Base-by-base conservation (phyloP, 2,329 filamentous ascomycete genomes). In the Pyrenophora graminea region DNA sequence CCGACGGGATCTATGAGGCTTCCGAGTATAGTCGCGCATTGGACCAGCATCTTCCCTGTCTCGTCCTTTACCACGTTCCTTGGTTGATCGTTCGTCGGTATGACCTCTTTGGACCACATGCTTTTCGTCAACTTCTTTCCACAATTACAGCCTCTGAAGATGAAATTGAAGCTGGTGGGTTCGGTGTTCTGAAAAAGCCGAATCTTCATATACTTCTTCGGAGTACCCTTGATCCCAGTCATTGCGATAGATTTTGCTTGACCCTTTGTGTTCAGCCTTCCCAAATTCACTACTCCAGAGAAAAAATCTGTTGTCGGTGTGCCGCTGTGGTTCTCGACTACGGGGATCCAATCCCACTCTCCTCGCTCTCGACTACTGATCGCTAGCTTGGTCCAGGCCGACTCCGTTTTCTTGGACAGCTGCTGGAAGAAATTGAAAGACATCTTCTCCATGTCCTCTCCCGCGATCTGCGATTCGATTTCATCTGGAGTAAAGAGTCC, bases 311-410 rank as follows among this genome's bases (percentile, higher is more conserved):
- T 45, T 15, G 47, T 45, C 37, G 34, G 3, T 2, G 5, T 12
- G 7, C 37, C 41, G 10, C 27, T 44, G 9, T 36, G 17, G 21
- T 45, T 45, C 15, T 45, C 47, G 4, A 45, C 36, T 18, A 50
- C 40, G 6, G 47, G 47, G 18, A 50, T 50, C 47, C 47, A 50
- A 21, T 45, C 36, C 47, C 47, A 50, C 13, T 50, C 47, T 13
- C 41, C 37, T 17, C 47, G 27, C 15, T 45, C 41, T 3, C 34
- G 18, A 36, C 41, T 50, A 21, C 47, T 50, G 30, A 50, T 45
- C 8, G 47, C 47, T 10, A 50, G 15, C 23, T 50, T 50, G 19
- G 47, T 50, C 47, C 47, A 50, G 7, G 47, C 47, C 7, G 17
- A 30, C 1, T 21, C 6, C 12, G 47, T 45, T 21, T 45, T 40